Percentiles rank a stretch among this genome's conserved stretches.
These are phyloP conservation scores for Linum usitatissimum DNA, from an alignment of 345 rosid species.

Conservation along the genomic window DNA sequence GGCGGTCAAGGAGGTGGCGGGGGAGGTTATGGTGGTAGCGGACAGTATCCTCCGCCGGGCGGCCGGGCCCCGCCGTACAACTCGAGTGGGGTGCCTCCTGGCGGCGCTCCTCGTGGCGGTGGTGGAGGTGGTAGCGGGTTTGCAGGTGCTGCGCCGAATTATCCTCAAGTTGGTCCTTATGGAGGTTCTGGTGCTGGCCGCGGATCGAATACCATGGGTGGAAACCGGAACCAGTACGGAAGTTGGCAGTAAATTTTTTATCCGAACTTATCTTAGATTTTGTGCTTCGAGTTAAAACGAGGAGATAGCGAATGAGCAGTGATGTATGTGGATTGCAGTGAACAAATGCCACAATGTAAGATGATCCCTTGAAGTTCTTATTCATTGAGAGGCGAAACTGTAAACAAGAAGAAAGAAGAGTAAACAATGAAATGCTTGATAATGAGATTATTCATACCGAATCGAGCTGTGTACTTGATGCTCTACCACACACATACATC, in stretches of 20 bases:
- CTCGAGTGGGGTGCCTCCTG: slow-evolving; percentile 52
- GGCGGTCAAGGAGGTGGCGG: slow-evolving; percentile 43
- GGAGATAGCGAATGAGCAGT: too few species aligned
- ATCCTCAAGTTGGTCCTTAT: slow-evolving; percentile 64
- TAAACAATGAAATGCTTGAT: too few species aligned
- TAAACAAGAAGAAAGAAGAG: too few species aligned
- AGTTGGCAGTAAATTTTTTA: slow-evolving; percentile 44
- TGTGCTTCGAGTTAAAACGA: too few species aligned
- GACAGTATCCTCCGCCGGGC: slow-evolving; percentile 73
- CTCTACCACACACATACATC: too few species aligned
- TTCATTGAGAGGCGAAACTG: too few species aligned
- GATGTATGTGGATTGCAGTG: too few species aligned
- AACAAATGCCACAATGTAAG: too few species aligned
- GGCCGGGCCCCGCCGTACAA: slow-evolving; percentile 69
- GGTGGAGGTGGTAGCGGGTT: slow-evolving; percentile 54
- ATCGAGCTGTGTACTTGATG: too few species aligned
- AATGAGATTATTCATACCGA: too few species aligned
- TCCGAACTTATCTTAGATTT: background rate
- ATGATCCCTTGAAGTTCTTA: too few species aligned
- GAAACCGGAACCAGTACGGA: slow-evolving; percentile 75
- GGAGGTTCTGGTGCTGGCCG: slow-evolving; percentile 67
- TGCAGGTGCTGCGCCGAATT: slow-evolving; percentile 62
- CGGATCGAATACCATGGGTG: slow-evolving; percentile 73
- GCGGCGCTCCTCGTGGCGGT: slow-evolving; percentile 1
- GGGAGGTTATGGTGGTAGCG: slow-evolving; percentile 56